Evolutionary conservation across 2,329 filamentous ascomycete genomes (phyloP).

Genomic region (Boeremia exigua): DNA sequence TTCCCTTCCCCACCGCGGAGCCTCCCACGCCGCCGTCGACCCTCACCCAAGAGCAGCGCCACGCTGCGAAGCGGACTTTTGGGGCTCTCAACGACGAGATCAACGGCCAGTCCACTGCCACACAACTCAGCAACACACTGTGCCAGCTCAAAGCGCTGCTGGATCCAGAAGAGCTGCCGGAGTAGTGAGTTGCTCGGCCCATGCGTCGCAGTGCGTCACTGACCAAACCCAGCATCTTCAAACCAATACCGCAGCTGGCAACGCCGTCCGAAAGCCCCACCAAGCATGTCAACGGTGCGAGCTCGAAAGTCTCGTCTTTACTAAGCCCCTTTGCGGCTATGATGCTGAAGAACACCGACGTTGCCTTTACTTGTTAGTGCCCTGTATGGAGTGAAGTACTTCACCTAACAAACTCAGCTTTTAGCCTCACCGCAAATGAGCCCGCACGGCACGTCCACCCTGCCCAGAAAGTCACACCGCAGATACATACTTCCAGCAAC

Average conservation of each 20-base stretch:
- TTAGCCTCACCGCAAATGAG: slow-evolving; percentile 17
- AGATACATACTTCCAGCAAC: slow-evolving; percentile 22
- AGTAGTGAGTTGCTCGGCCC: slow-evolving; percentile 61
- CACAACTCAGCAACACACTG: slow-evolving; percentile 72
- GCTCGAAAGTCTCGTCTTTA: slow-evolving; percentile 22
- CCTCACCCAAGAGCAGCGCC: slow-evolving; percentile 53
- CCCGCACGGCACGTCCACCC: slow-evolving; percentile 16
- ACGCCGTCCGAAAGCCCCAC: slow-evolving; percentile 39
- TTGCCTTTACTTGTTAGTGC: slow-evolving; percentile 45
- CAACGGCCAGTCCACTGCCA: slow-evolving; percentile 63
- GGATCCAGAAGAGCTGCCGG: slow-evolving; percentile 71
- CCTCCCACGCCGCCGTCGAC: slow-evolving; percentile 49
- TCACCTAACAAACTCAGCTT: slow-evolving; percentile 29
- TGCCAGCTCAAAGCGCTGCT: slow-evolving; percentile 78
- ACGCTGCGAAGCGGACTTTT: slow-evolving; percentile 60
- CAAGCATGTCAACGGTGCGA: slow-evolving; percentile 27
- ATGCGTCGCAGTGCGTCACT: slow-evolving; percentile 7
- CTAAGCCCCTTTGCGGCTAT: slow-evolving; percentile 62
- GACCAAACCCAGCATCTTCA: slow-evolving; percentile 39
- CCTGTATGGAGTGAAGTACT: not conserved
- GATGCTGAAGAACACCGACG: slow-evolving; percentile 54
- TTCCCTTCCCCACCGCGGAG: slow-evolving; percentile 53
- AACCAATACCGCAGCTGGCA: slow-evolving; percentile 37
- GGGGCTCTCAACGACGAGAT: slow-evolving; percentile 76
- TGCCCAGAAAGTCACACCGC: slow-evolving; percentile 18